phyloP scores from a whole-genome alignment of 768 basidiomycete genomes.

The Termitomyces sp. region DNA sequence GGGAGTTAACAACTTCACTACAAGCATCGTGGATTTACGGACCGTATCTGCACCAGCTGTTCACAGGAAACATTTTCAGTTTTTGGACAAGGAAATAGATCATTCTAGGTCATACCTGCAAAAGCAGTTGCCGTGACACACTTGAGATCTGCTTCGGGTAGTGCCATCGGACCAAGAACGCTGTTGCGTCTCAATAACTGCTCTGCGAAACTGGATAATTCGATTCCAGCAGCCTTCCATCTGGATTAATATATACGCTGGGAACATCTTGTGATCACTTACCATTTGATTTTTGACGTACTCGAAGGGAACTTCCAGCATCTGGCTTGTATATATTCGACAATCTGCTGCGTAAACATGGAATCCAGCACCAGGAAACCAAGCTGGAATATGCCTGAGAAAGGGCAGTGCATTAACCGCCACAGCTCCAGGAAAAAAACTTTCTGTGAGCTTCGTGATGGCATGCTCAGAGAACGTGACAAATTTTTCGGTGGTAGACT shows the following conservation, averaged over 20 bases:
- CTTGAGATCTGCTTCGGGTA: constrained; percentile 9
- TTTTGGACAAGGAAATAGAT: not conserved
- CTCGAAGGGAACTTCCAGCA: constrained; percentile 11
- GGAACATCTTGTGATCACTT: too few species aligned
- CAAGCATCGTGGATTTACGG: not conserved
- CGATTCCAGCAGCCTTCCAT: constrained; percentile 2
- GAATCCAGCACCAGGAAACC: constrained; percentile 31
- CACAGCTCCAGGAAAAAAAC: constrained; percentile 17
- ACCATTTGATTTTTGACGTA: constrained; percentile 13
- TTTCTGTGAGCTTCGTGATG: constrained; percentile 3
- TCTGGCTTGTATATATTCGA: constrained; percentile 5
- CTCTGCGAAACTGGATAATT: constrained; percentile 3
- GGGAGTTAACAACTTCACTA: not conserved
- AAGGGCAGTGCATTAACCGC: constrained; percentile 25
- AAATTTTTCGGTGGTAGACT: constrained; percentile 17
- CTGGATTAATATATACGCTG: too few species aligned
- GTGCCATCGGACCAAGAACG: not conserved
- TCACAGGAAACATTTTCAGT: not conserved
- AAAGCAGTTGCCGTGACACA: constrained; percentile 11
- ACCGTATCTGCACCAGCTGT: constrained; percentile 15
- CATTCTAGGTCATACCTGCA: constrained; percentile 1
- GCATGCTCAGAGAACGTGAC: constrained; percentile 19
- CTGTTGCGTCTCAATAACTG: constrained; percentile 2
- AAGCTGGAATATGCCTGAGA: constrained; percentile 30
- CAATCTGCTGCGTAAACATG: constrained; percentile 11